These are phyloP conservation scores for Penicillium sp. DNA, from an alignment of 2,329 filamentous ascomycete species.

Conservation along the genomic window DNA sequence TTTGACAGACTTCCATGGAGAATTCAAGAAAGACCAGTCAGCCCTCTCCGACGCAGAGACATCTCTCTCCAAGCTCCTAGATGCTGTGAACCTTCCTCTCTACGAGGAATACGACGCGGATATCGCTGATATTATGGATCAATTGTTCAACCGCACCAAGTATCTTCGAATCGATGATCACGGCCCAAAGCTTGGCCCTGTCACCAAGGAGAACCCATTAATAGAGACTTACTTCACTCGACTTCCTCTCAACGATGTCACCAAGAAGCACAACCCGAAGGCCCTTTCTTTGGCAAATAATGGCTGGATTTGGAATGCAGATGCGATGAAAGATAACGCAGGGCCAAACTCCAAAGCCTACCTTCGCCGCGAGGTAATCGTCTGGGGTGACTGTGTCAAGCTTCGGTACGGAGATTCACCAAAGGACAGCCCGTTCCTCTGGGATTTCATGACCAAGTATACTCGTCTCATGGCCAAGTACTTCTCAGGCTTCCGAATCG, in stretches of 20 bases:
- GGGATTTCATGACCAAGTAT: conserved; percentile 94
- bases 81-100: conserved; percentile 82
- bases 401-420: conserved; percentile 80
- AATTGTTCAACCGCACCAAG: conserved; percentile 91
- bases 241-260: conserved; percentile 74
- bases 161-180: conserved; percentile 92
- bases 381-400: conserved; percentile 99
- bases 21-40: conserved; percentile 56
- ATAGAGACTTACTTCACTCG: conserved; percentile 96
- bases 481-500: conserved; percentile 92
- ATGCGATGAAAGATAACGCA: conserved; percentile 90
- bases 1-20: conserved; percentile 67
- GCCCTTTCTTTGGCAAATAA: conserved; percentile 89
- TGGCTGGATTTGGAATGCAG: conserved; percentile 98
- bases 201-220: conserved; percentile 74
- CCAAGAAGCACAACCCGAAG: conserved; percentile 71
- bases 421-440: conserved; percentile 87
- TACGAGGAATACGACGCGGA: conserved; percentile 93
- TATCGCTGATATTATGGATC: conserved; percentile 77
- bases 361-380: conserved; percentile 90
- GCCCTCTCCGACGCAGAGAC: conserved; percentile 50
- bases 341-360: conserved; percentile 90
- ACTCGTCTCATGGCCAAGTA: conserved; percentile 90
- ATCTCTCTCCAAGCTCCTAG: conserved; percentile 62
- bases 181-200: conserved; percentile 80